Evolutionary conservation across 768 basidiomycete genomes (phyloP), one percentile per base, ranked within the genome.

Genomic region (Tulasnella sp.): DNA sequence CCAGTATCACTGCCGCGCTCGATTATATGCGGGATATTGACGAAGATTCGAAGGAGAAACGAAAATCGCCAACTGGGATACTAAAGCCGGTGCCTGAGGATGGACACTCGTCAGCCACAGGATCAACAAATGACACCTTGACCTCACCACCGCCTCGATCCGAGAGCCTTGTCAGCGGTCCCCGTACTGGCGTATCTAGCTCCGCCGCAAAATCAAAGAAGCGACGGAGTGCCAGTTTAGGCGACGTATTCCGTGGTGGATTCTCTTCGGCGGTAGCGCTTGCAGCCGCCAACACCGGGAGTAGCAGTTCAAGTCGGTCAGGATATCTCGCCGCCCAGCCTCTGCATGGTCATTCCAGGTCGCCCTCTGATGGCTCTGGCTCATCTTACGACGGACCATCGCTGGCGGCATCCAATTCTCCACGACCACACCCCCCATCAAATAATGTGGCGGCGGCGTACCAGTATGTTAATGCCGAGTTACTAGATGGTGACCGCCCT

Each of bases 1-100:
- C 55, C 2, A 57, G 55, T n/a, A 49, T 57, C 31, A 57, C 14
- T 21, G 55, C 55, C 11, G 55, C 55, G 42, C 8, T 57, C 29
- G 29, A 21, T 12, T 57, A 46, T 37, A 57, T 57, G 55, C 42
- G 39, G 23, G 42, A n/a, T 15, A 21, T 37, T 6, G 46, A 45
- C 31, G 43, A 34, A 4, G 42, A 57, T 5, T 9, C 45, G 1
- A 41, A 57, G 29, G 54, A 46, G 27, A 29, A 43, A 11, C 11
- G 23, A 4, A 25, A 25, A 14, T 25, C 43, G 27, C 19, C 11
- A 37, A 37, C 6, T 49, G 46, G 46, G n/a, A 43, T 43, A 6
- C n/a, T 43, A 17, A 6, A 17, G 41, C n/a, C n/a, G n/a, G n/a
- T n/a, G n/a, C n/a, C n/a, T n/a, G n/a, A n/a, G n/a, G n/a, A n/a